Base-by-base conservation (phyloP, 805 yeast species). In the Candida oleophila region DNA sequence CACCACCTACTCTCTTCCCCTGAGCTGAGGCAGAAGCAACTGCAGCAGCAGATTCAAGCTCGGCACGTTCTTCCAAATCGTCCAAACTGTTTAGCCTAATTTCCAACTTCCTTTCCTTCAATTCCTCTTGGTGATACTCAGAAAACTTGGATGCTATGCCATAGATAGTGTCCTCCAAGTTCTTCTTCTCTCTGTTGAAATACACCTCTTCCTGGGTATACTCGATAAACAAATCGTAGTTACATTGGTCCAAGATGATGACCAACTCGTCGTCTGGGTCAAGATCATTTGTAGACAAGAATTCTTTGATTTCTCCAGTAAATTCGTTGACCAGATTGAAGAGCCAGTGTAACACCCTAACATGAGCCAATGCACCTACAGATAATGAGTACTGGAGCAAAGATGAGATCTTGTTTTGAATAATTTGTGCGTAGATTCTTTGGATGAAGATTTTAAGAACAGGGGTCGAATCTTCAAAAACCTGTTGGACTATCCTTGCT, bases 371-470 rank as follows among this genome's bases (percentile, higher is more conserved):
- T 2, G 82, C 73, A 20, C 88, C 80, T 4, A 79, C 69, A 1
- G 86, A 75, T 41, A 79, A 76, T 0, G 96, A 83, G 46, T 76
- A 79, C 43, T 77, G 81, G 28, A 90, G 64, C 28, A 87, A 68
- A 1, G 77, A 66, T 49, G 81, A 82, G 15, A 83, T 70, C 55
- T 80, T 74, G 16, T 78, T 71, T 51, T 79, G 77, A 28, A 85
- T 67, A 52, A 87, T 77, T 62, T 87, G 92, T 0, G 85, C 90
- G 65, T 85, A 87, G 9, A 87, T 73, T 55, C 96, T 77, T 58
- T 86, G 88, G 32, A 88, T 69, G 57, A 92, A 85, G 3, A 84
- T 75, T 42, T 80, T 77, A 38, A 89, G 61, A 1, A 90, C 96
- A 30, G 77, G 74, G 1, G 80, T 75, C 2, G 91, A 86, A 52